Evolutionary conservation across 2,329 filamentous ascomycete species (phyloP), one percentile per base, ranked within the genome.

Genomic region (Claviceps arundinis): DNA sequence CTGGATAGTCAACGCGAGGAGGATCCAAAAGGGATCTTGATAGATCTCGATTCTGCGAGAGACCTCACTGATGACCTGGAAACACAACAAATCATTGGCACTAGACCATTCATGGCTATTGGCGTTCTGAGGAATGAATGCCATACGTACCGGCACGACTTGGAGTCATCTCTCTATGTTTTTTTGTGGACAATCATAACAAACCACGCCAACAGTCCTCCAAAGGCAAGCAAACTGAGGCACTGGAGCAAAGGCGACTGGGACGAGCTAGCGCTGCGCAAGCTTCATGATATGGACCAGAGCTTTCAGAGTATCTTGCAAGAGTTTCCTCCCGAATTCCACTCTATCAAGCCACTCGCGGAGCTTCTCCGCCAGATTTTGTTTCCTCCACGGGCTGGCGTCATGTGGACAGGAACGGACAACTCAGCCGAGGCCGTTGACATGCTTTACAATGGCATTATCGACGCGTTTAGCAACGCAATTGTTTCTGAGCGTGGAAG

Each of bases 101-200:
- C 56, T 2, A 52, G 42, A 17, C 51, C 50, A 3, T 64, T 61
- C 37, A 62, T 64, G 56, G 60, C 61, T 5, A 60, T 65, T 37
- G 58, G 54, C 4, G 37, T 62, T 7, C 48, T 60, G 2, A 48
- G 24, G 1, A 14, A 48, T 0, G 49, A 55, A 2, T 13, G 13
- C 8, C 56, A 55, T 8, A 62, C 57, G 1, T 63, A 61, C 37
- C 55, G 58, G 1, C 59, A 64, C 8, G 62, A 64, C 13, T 54
- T 65, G 0, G 62, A 65, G 47, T 59, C 62, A 0, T 64, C 65
- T 34, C 30, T 65, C 4, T 65, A 63, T 17, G 56, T 61, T 2
- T 54, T 63, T 1, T 50, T 56, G 9, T 54, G 51, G 53, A 48
- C 42, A 48, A 13, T 52, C 4, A 50, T 54, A 53, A 47, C 41